Base-by-base conservation (phyloP, 345 rosid genomes). In the Aquilaria sinensis region DNA sequence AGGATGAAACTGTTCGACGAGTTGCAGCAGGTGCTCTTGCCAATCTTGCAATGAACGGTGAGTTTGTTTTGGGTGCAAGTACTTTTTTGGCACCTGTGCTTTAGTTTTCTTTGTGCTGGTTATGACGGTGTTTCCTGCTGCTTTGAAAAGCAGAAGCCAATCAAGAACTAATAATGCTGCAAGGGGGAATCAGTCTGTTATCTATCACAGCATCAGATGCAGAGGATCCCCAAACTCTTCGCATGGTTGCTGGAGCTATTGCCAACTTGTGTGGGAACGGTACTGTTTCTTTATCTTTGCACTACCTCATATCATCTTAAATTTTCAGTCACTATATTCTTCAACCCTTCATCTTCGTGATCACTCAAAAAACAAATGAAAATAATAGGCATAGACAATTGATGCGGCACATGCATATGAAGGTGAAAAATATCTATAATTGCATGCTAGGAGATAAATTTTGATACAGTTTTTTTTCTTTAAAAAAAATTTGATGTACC, bases 21-120 rank as follows among this genome's bases (percentile, higher is more conserved):
- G 98, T 95, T 65, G 97, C 99, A 51, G 97, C 98, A 10, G 99
- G 98, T 56, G 99, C 99, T 58, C 83, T 95, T 63, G 99, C 99
- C 53, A 95, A 95, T 80, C 97, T 95, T 60, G 99, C 98, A 32
- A 95, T 95, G 99, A 95, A 85, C 50, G 99, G 99, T 95, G 10
- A 9, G 50, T 33, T 41, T 37, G 37, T 60, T 37, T 54, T 10
- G 47, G 63, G 47, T 11, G 52, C 16, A 34, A 31, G 51, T 58
- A 32, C 41, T 63, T 29, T 31, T 60, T 67, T 11, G 16, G 62
- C 51, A 57, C 14, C 29, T 43, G 61, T 66, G 72, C 66, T 50
- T 9, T 29, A 34, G 51, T 30, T 32, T 53, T 12, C 12, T 29
- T 56, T 56, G 9, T 56, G 6, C 53, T 56, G 12, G 57, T 37